Conservation (phyloP, 805 yeast genomes). For the Yarrowia hollandica region DNA sequence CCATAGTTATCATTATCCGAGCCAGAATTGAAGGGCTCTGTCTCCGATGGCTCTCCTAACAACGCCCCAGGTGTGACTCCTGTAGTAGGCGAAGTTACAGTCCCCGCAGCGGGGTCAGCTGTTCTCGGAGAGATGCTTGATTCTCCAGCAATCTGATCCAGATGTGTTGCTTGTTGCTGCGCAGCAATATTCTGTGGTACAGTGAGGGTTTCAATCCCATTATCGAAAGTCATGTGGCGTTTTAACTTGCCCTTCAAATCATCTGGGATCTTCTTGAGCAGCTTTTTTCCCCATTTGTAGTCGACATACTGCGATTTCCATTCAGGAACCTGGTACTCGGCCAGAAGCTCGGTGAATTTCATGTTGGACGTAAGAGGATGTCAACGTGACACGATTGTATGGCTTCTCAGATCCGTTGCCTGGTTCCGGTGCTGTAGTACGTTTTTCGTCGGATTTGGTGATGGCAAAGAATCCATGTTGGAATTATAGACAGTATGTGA, state of each 20-base stretch:
- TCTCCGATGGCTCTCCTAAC: background rate
- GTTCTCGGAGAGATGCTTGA: background rate
- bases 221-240: slow-evolving; percentile 5
- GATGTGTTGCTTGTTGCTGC: background rate
- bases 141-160: slow-evolving; percentile 12
- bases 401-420: background rate
- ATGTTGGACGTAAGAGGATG: background rate
- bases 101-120: background rate
- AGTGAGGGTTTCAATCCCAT: background rate
- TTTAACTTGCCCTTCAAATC: background rate
- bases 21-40: slow-evolving; percentile 9
- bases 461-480: background rate
- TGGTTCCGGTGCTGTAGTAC: background rate
- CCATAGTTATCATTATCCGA: slow-evolving; percentile 4
- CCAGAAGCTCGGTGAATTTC: slow-evolving; percentile 23
- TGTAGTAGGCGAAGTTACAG: background rate
- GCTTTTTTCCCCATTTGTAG: slow-evolving; percentile 37
- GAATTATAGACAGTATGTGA: background rate
- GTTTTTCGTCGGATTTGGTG: background rate
- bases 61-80: slow-evolving; percentile 15
- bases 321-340: slow-evolving; percentile 44
- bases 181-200: slow-evolving; percentile 10
- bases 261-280: slow-evolving; percentile 26
- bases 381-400: background rate
- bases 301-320: slow-evolving; percentile 48